A percentile compares a stretch with the other conserved stretches of the same genome.
phyloP scores from a whole-genome alignment of 495 filamentous ascomycete species.

The Antarctomyces pellizariae region DNA sequence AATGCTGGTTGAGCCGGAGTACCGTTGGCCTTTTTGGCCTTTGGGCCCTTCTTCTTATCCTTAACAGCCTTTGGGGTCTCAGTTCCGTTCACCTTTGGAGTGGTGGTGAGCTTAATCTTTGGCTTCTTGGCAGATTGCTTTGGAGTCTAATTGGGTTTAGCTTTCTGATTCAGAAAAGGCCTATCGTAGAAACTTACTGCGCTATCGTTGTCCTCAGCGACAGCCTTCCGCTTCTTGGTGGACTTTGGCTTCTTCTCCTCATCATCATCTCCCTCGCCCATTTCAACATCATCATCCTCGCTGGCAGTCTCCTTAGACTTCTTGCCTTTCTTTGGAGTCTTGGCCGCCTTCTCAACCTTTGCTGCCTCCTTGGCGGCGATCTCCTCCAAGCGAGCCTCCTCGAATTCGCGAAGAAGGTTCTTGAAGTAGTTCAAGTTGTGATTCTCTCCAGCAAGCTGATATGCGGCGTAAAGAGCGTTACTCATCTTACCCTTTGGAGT shows the following conservation, averaged over 20 bases:
- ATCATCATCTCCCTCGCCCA: slow-evolving; percentile 39
- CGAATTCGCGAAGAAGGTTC: slow-evolving; percentile 39
- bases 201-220: slow-evolving; percentile 37
- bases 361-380: slow-evolving; percentile 33
- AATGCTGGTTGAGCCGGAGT: no score
- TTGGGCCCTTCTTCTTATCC: slow-evolving; percentile 23
- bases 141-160: slow-evolving; percentile 30
- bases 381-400: slow-evolving; percentile 33
- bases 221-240: slow-evolving; percentile 47
- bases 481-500: slow-evolving; percentile 45
- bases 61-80: slow-evolving; percentile 25
- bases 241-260: slow-evolving; percentile 29
- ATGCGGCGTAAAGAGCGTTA: slow-evolving; percentile 50
- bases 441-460: slow-evolving; percentile 44
- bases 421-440: slow-evolving; percentile 59
- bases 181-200: slow-evolving; percentile 27
- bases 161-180: slow-evolving; percentile 4
- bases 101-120: slow-evolving; percentile 35
- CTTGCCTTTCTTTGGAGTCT: slow-evolving; percentile 40
- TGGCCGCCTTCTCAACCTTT: slow-evolving; percentile 29
- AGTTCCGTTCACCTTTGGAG: slow-evolving; percentile 29
- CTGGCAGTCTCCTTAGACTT: slow-evolving; percentile 20
- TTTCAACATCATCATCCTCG: slow-evolving; percentile 49
- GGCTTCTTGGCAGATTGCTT: slow-evolving; percentile 45
- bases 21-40: slow-evolving; percentile 37